phyloP scores from a whole-genome alignment of 352 stramenopile species.

The Phytophthora brassicae region DNA sequence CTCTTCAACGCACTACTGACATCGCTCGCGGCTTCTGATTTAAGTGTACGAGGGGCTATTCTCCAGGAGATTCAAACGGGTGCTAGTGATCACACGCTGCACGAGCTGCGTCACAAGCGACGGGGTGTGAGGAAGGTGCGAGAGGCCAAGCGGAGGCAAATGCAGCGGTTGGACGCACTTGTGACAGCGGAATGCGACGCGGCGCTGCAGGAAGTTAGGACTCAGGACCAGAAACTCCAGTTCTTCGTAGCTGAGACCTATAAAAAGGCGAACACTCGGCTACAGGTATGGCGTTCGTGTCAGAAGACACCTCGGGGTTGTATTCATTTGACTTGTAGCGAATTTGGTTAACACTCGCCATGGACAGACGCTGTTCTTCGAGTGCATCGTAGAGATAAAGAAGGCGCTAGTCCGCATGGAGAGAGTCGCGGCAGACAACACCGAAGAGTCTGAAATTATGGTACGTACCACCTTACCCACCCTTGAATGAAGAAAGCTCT shows the following conservation, averaged over 20 bases:
- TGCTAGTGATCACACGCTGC: constrained; percentile 5
- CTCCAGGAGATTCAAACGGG: constrained; percentile 15
- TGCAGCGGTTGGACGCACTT: constrained; percentile 11
- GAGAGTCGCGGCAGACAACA: constrained; percentile 18
- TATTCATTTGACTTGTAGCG: no score
- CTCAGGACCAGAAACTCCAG: constrained; percentile 16
- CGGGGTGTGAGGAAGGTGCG: neutral
- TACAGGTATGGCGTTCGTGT: no score
- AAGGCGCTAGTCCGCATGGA: constrained; percentile 40
- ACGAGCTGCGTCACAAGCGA: constrained; percentile 15
- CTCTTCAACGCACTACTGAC: constrained; percentile 10
- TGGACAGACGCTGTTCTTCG: constrained; percentile 35
- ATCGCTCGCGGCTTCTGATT: constrained; percentile 9
- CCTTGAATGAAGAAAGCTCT: no score
- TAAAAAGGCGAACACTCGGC: constrained; percentile 11
- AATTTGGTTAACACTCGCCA: no score
- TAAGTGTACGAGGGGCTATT: neutral
- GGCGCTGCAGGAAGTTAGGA: constrained; percentile 5
- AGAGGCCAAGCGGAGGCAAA: constrained; percentile 9
- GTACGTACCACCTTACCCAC: no score
- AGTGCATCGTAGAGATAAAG: constrained; percentile 48
- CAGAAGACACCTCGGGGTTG: no score
- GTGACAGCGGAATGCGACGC: constrained; percentile 11
- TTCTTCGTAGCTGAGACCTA: constrained; percentile 24
- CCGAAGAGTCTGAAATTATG: constrained; percentile 42